Evolutionary conservation across 352 stramenopile species (phyloP).

Genomic region (Hyaloperonospora brassicae): DNA sequence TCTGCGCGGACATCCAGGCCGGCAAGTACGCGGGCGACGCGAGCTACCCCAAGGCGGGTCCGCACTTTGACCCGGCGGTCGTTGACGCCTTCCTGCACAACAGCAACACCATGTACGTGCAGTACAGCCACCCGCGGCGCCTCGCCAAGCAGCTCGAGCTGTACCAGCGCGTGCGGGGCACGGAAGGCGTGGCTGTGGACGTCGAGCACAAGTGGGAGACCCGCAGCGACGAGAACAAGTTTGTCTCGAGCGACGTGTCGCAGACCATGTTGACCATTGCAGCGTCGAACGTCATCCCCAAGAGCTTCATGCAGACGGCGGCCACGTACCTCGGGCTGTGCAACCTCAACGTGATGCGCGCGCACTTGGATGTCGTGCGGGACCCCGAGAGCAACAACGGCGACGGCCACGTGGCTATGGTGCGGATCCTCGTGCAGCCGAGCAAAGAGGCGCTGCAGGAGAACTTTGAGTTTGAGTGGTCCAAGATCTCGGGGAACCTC

Average conservation of each 20-base stretch:
- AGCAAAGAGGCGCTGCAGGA: slow-evolving; percentile 41
- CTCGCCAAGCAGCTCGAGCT: slow-evolving; percentile 64
- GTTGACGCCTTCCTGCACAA: slow-evolving; percentile 62
- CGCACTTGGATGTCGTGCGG: slow-evolving; percentile 92
- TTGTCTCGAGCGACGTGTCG: slow-evolving; percentile 34
- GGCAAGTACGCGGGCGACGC: slow-evolving; percentile 56
- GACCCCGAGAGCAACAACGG: slow-evolving; percentile 60
- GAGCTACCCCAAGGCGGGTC: slow-evolving; percentile 43
- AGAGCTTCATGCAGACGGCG: slow-evolving; percentile 73
- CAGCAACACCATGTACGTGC: slow-evolving; percentile 77
- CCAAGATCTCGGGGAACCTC: slow-evolving; percentile 81
- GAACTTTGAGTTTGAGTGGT: slow-evolving; percentile 64
- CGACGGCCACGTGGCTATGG: slow-evolving; percentile 64
- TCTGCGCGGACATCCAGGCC: slow-evolving; percentile 64
- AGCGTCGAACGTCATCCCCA: slow-evolving; percentile 75
- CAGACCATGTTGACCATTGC: slow-evolving; percentile 85
- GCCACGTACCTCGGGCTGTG: slow-evolving; percentile 88
- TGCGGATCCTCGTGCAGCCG: slow-evolving; percentile 74
- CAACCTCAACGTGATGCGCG: slow-evolving; percentile 91
- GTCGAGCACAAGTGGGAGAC: slow-evolving; percentile 82
- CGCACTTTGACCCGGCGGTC: slow-evolving; percentile 49
- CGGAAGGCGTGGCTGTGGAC: slow-evolving; percentile 63
- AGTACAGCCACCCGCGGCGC: slow-evolving; percentile 70
- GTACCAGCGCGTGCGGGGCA: slow-evolving; percentile 59
- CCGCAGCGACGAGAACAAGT: slow-evolving; percentile 77